A percentile compares a stretch with the other conserved stretches of the same genome.
These are phyloP conservation scores for Erodium trifolium DNA, from an alignment of 441 rosid genomes.

Conservation along the genomic window DNA sequence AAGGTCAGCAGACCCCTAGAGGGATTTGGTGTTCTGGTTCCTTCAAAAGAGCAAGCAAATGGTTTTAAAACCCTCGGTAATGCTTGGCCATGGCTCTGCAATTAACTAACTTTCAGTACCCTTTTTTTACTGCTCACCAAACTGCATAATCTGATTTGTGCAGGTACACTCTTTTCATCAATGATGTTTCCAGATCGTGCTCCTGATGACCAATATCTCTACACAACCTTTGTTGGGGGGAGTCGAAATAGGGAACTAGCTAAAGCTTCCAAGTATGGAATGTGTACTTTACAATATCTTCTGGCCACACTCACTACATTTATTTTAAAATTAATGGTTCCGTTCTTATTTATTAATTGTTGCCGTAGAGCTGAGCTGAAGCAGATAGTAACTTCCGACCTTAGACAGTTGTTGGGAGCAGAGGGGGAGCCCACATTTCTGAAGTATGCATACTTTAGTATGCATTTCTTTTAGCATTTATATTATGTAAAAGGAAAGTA, in stretches of 20 bases:
- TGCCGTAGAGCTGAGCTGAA: constrained; percentile 64
- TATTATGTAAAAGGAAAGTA: constrained; percentile 10
- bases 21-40: constrained; percentile 95
- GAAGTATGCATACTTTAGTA: constrained; percentile 58
- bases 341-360: constrained; percentile 3
- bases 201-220: constrained; percentile 55
- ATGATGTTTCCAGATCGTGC: constrained; percentile 97
- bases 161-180: constrained; percentile 97
- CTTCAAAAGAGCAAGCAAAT: constrained; percentile 72
- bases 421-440: constrained; percentile 83
- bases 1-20: constrained; percentile 77
- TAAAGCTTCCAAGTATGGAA: constrained; percentile 60
- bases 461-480: background rate
- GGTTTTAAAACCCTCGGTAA: constrained; percentile 90
- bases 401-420: constrained; percentile 63
- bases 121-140: constrained; percentile 5
- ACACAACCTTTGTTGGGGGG: constrained; percentile 92
- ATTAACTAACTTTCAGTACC: constrained; percentile 7
- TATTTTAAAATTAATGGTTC: background rate
- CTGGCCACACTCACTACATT: background rate
- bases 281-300: constrained; percentile 11
- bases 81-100: constrained; percentile 16
- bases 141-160: constrained; percentile 11
- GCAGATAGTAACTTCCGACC: constrained; percentile 75
- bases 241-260: constrained; percentile 85